These are phyloP conservation scores for Ambrosia trifida DNA, from an alignment of 129 eudicot species.

Conservation along the genomic window DNA sequence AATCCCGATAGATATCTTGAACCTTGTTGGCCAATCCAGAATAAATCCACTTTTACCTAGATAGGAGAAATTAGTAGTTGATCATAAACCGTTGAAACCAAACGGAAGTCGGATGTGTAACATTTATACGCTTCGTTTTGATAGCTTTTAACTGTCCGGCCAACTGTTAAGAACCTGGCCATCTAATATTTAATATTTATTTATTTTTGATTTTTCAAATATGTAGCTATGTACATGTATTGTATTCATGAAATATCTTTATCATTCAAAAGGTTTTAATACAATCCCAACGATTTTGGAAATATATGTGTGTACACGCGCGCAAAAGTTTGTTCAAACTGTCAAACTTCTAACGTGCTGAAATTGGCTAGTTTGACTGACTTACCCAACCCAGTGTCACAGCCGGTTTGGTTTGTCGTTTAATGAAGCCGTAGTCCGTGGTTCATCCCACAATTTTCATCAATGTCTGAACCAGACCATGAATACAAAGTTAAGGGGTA, in stretches of 20 bases:
- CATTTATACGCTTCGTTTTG: not conserved
- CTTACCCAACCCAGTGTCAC: not conserved
- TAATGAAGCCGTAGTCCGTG: not conserved
- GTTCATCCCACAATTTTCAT: not conserved
- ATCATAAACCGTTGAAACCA: not conserved
- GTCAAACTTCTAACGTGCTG: not conserved
- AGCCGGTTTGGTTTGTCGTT: not conserved
- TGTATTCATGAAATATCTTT: not conserved
- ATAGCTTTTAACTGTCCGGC: not conserved
- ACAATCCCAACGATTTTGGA: not conserved
- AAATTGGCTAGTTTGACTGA: too few species aligned
- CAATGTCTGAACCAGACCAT: not conserved
- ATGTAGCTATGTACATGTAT: not conserved
- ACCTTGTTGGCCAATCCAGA: constrained; percentile 79
- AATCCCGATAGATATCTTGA: constrained; percentile 68
- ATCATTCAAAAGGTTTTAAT: not conserved
- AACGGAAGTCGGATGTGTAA: not conserved
- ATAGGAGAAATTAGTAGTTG: not conserved
- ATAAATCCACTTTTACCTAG: constrained; percentile 39
- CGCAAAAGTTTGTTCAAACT: not conserved
- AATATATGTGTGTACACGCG: too few species aligned
- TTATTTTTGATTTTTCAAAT: not conserved
- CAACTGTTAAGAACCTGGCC: not conserved
- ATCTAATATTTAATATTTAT: not conserved
- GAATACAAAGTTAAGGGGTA: not conserved